Percentiles rank a stretch among this genome's conserved stretches.
Evolutionary conservation across 441 rosid species (phyloP).

Genomic region (Arabidopsis lyrata): DNA sequence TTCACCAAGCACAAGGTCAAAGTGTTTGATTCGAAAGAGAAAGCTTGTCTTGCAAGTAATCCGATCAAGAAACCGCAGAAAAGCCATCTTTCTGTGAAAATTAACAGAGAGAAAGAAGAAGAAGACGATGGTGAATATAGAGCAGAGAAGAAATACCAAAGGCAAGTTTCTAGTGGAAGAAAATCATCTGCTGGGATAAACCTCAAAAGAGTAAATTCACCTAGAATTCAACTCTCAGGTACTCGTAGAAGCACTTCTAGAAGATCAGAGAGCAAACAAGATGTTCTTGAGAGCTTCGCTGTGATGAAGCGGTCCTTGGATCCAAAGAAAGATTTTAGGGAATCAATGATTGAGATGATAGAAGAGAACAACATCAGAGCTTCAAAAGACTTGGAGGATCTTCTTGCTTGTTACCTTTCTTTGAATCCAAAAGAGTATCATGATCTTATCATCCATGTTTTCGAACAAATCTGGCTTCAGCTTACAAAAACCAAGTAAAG

Average conservation of each 20-base stretch:
- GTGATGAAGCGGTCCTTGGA: slow-evolving; percentile 63
- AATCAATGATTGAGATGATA: slow-evolving; percentile 81
- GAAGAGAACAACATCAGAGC: slow-evolving; percentile 63
- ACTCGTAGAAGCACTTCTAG: slow-evolving; percentile 50
- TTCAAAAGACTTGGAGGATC: slow-evolving; percentile 70
- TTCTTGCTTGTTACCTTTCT: slow-evolving; percentile 70
- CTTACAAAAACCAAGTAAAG: slow-evolving; percentile 24
- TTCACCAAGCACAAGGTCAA: slow-evolving; percentile 33
- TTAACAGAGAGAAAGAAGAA: slow-evolving; percentile 23
- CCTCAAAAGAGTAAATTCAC: slow-evolving; percentile 64
- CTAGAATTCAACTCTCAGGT: slow-evolving; percentile 51
- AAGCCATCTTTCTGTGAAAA: slow-evolving; percentile 34
- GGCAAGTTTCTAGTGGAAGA: slow-evolving; percentile 41
- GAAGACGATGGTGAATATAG: slow-evolving; percentile 6
- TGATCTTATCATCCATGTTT: slow-evolving; percentile 61
- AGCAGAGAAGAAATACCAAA: slow-evolving; percentile 13
- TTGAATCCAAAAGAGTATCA: slow-evolving; percentile 65
- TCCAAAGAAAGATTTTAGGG: slow-evolving; percentile 73
- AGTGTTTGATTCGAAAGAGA: slow-evolving; percentile 33
- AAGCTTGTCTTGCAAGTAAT: slow-evolving; percentile 40
- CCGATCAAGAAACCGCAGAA: slow-evolving; percentile 34
- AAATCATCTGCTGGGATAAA: slow-evolving; percentile 58
- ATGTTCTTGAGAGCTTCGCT: slow-evolving; percentile 58
- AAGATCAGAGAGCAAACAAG: slow-evolving; percentile 43
- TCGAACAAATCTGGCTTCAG: slow-evolving; percentile 72